Evolutionary conservation across 2,329 filamentous ascomycete genomes (phyloP), one percentile per base, ranked within the genome.

Genomic region (Akanthomyces uredinophilus): DNA sequence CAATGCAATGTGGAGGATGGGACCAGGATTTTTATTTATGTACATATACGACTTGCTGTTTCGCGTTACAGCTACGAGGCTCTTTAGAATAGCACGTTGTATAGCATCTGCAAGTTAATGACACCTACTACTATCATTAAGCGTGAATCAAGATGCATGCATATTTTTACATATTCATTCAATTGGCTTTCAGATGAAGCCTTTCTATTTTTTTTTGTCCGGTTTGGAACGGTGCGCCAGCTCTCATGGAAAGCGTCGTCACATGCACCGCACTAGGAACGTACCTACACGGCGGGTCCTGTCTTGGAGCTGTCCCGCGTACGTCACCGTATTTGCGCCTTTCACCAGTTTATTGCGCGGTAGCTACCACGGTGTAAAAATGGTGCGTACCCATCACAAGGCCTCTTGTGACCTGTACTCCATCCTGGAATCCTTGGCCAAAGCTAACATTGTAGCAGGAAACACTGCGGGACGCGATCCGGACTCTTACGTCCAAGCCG

Each of bases 401-500:
- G 13, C 47, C 13, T 18, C 18, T 7, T 7, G 18, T 13, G 35
- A 50, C 37, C 27, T 35, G n/a, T 22, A 24, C 5, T 4, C 27
- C 5, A 27, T 6, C 41, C 13, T 6, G 49, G 22, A 11, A 29
- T 35, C 24, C 44, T 2, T 5, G 10, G 27, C 5, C 7, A n/a
- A n/a, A 27, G n/a, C 58, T 61, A 27, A 61, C 41, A 20, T 14
- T 22, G 32, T 8, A 29, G 16, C 16, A 61, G 74, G 74, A 77
- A 57, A 69, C 70, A n/a, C 60, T 77, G 27, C 69, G 72, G 63
- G 73, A 76, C 60, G 71, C 73, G 13, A 70, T 68, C 35, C 72
- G 74, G 63, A 73, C 73, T 32, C 73, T 77, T 20, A 83, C 82
- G 44, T 84, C 83, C 62, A 79, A 79, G 65, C 73, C 77, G 10